Evolutionary conservation across 1,284 basidiomycete species (phyloP), one percentile per base, ranked within the genome.

Genomic region (Heliocybe sulcata): DNA sequence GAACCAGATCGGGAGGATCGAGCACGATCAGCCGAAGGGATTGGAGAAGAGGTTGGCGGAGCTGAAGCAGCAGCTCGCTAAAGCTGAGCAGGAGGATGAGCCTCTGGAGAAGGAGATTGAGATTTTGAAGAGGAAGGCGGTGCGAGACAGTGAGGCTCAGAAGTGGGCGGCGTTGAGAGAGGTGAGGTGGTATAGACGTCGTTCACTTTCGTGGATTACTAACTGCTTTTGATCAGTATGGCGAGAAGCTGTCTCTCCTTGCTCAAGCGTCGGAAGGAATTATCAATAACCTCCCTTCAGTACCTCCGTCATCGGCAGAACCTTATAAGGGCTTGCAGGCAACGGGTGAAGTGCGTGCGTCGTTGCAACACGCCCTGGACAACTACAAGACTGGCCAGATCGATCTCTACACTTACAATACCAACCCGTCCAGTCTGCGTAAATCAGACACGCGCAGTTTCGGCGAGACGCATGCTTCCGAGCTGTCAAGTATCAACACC

Each of bases 91-190:
- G 19, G 83, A 85, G n/a, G 85, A 89, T 60, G 75, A 77, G 52
- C 69, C 74, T 0, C 69, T 75, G 14, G 89, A 92, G 72, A 81
- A 76, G 55, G 85, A 90, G 59, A 68, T 88, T 1, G 79, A 82
- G 56, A 66, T 90, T 35, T 60, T 90, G 62, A 87, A 88, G 71
- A 77, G 89, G 50, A 89, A 87, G 65, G 87, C 81, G 0, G 60
- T 90, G 49, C 72, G 76, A 52, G 87, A 90, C 60, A 87, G 84
- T 64, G 89, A 91, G 64, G 70, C 73, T 49, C 65, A 74, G 38
- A 90, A 88, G 62, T 92, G 89, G 87, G 80, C 84, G 42, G 90
- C 89, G 3, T 69, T 90, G 49, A 77, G 81, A 61, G 89, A 92
- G 80, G 88, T 87, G 60, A 57, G 68, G 60, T 31, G 16, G 8